Conservation (phyloP, 805 yeast species). For the Metahyphopichia silvanorum region DNA sequence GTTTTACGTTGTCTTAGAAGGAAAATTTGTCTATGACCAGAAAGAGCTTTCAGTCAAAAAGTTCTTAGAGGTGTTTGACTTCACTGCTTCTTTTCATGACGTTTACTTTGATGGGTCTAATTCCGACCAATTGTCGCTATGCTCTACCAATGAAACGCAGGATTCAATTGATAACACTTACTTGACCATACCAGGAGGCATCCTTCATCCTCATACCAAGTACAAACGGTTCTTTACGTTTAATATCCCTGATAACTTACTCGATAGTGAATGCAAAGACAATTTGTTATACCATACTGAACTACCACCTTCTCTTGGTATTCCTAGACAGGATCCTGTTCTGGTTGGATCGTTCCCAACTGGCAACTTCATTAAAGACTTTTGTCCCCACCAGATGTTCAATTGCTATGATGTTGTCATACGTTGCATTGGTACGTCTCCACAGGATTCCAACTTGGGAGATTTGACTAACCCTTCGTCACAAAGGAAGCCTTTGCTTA, state of each 20-base stretch:
- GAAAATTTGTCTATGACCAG: conserved; percentile 22
- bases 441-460: conserved; percentile 22
- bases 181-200: conserved; percentile 13
- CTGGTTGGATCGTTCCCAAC: conserved; percentile 8
- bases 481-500: conserved; percentile 22
- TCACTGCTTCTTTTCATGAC: conserved; percentile 49
- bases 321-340: conserved; percentile 11
- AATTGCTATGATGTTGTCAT: conserved; percentile 31
- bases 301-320: conserved; percentile 35
- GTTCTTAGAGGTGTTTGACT: conserved; percentile 49
- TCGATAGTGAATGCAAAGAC: conserved; percentile 36
- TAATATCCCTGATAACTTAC: conserved; percentile 31
- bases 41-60: conserved; percentile 18
- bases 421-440: conserved; percentile 36
- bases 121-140: conserved; percentile 24
- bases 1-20: conserved; percentile 59
- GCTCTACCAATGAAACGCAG: conserved; percentile 16
- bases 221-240: conserved; percentile 43
- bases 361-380: conserved; percentile 19
- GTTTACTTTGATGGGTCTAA: conserved; percentile 38
- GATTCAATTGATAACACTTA: conserved; percentile 27
- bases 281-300: conserved; percentile 30
- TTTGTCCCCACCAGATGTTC: conserved; percentile 21
- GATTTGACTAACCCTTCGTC: conserved; percentile 8
- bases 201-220: conserved; percentile 14